Evolutionary conservation across 179 eudicot species (phyloP).

Genomic region (Vitellaria paradoxa): DNA sequence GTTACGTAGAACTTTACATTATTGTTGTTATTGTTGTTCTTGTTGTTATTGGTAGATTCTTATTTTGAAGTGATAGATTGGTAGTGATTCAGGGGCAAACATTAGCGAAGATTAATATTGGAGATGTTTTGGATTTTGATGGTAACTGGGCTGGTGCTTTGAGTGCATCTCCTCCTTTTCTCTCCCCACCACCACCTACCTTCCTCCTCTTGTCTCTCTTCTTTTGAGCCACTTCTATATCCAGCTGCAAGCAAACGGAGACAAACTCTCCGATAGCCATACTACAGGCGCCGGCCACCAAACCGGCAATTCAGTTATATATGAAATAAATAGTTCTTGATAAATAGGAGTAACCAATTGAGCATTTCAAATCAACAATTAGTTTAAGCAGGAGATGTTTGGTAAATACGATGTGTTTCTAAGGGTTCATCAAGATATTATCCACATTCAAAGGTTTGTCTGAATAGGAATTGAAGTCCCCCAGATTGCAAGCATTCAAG

Average conservation of each 20-base stretch:
- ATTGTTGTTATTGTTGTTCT: not conserved
- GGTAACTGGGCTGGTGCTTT: slow-evolving; percentile 75
- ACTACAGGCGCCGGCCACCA: too few species aligned
- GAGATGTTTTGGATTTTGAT: slow-evolving; percentile 64
- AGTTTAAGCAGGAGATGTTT: not conserved
- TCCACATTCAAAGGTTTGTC: not conserved
- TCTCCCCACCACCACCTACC: too few species aligned
- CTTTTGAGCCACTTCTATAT: too few species aligned
- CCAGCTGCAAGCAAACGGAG: too few species aligned
- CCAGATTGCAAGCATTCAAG: not conserved
- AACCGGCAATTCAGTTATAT: not conserved
- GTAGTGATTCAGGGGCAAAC: slow-evolving; percentile 84
- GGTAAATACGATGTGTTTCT: not conserved
- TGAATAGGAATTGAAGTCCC: not conserved
- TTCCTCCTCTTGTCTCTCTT: too few species aligned
- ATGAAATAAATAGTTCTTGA: not conserved
- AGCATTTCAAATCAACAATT: too few species aligned
- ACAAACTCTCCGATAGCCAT: too few species aligned
- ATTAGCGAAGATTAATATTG: slow-evolving; percentile 76
- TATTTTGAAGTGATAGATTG: slow-evolving; percentile 11
- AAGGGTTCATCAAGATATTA: not conserved
- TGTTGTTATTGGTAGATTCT: not conserved
- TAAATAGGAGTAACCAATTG: not conserved
- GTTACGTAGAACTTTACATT: not conserved
- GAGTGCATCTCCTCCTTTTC: too few species aligned